These are phyloP conservation scores for Crucibulum laeve DNA, from an alignment of 768 basidiomycete species.

Conservation along the genomic window DNA sequence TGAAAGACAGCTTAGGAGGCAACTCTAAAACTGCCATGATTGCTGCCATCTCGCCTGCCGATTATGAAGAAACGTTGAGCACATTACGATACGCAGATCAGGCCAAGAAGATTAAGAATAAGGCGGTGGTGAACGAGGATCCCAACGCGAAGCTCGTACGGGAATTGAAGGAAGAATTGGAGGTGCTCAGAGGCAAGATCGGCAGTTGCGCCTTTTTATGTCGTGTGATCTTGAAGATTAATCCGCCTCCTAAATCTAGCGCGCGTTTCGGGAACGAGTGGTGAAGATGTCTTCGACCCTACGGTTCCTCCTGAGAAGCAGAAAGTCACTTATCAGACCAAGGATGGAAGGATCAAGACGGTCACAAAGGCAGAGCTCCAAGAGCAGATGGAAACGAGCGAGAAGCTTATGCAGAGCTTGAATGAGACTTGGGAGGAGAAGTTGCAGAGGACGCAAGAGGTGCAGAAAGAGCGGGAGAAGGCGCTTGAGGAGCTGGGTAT, in stretches of 20 bases:
- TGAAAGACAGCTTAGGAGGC: constrained; percentile 96
- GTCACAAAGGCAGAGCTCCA: constrained; percentile 97
- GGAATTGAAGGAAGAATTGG: constrained; percentile 97
- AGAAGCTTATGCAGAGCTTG: constrained; percentile 90
- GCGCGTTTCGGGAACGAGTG: constrained; percentile 64
- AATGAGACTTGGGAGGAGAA: constrained; percentile 98
- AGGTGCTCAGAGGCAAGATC: constrained; percentile 75
- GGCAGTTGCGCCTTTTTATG: constrained; percentile 17
- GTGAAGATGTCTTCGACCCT: constrained; percentile 81
- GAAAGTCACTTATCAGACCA: constrained; percentile 90
- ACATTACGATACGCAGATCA: constrained; percentile 97
- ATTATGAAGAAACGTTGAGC: constrained; percentile 96
- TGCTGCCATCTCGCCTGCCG: constrained; percentile 96
- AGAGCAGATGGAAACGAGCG: constrained; percentile 93
- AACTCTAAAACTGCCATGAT: constrained; percentile 99
- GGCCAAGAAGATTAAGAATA: constrained; percentile 99
- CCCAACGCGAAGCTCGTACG: constrained; percentile 98
- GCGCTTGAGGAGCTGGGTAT: constrained; percentile 97
- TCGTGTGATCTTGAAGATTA: neutral
- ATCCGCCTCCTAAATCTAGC: constrained; percentile 31
- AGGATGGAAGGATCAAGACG: constrained; percentile 90
- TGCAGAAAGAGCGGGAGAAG: constrained; percentile 96
- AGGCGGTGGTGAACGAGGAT: constrained; percentile 99
- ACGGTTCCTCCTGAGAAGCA: constrained; percentile 90
- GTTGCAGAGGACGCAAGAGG: constrained; percentile 84